A percentile compares a stretch with the other conserved stretches of the same genome.
phyloP scores from a whole-genome alignment of 441 rosid species.

The Adansonia rubrostipa region DNA sequence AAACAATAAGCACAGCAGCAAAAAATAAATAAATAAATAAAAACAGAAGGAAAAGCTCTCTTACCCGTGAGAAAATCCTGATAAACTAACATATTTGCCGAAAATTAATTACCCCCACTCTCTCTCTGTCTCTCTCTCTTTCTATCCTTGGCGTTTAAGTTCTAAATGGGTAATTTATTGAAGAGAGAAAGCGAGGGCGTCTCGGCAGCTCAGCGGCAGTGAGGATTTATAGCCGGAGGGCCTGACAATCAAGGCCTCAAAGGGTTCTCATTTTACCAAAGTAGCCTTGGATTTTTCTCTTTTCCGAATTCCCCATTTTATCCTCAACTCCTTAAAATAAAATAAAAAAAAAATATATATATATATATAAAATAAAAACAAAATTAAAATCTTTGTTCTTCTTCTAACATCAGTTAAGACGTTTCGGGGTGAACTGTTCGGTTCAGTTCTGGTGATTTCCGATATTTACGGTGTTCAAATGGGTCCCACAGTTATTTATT shows the following conservation, averaged over 20 bases:
- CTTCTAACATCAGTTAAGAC: too few species aligned
- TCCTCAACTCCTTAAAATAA: not conserved
- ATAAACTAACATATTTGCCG: slow-evolving; percentile 72
- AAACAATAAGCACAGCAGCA: not conserved
- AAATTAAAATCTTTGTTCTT: not conserved
- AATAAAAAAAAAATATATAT: not conserved
- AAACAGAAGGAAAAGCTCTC: not conserved
- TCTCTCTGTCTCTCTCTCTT: not conserved
- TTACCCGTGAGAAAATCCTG: slow-evolving; percentile 74
- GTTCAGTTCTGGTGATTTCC: not conserved
- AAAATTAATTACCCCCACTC: not conserved
- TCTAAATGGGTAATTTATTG: not conserved
- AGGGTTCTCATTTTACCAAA: slow-evolving; percentile 2
- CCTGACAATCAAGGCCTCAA: not conserved
- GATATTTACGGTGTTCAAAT: not conserved
- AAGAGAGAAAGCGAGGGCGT: slow-evolving; percentile 6
- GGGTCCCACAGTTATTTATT: not conserved
- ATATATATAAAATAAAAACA: too few species aligned
- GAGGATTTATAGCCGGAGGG: slow-evolving; percentile 35
- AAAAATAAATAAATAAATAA: not conserved
- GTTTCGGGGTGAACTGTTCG: not conserved
- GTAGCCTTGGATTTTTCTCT: not conserved
- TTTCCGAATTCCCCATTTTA: not conserved
- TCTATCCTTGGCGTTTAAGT: not conserved
- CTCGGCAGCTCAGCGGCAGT: not conserved